Percentiles rank a stretch among this genome's conserved stretches.
Evolutionary conservation across 306 rosid species (phyloP).

Genomic region (Medicago ruthenica): DNA sequence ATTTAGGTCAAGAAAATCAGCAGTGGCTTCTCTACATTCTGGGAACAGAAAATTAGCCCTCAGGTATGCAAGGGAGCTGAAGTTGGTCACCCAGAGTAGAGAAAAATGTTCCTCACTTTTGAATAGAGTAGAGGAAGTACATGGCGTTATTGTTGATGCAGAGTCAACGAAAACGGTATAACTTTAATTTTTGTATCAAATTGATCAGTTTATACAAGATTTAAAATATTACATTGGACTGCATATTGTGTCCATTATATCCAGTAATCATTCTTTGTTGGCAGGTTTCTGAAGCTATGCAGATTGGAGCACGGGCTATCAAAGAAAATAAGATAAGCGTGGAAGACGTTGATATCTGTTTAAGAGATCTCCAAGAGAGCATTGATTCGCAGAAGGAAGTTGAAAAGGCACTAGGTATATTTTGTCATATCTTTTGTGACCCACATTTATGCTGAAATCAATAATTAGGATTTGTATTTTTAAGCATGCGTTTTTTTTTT

Average conservation of each 20-base stretch:
- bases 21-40: slow-evolving; percentile 71
- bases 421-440: slow-evolving; percentile 29
- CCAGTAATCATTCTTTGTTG: slow-evolving; percentile 35
- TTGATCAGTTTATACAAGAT: slow-evolving; percentile 9
- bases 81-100: slow-evolving; percentile 64
- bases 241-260: slow-evolving; percentile 34
- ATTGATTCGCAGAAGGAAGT: slow-evolving; percentile 81
- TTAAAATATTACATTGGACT: slow-evolving; percentile 29
- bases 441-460: slow-evolving; percentile 18
- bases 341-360: slow-evolving; percentile 75
- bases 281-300: slow-evolving; percentile 93
- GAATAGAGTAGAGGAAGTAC: slow-evolving; percentile 90
- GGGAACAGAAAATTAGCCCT: slow-evolving; percentile 78
- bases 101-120: slow-evolving; percentile 77
- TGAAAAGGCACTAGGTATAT: slow-evolving; percentile 73
- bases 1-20: slow-evolving; percentile 77
- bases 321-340: slow-evolving; percentile 70
- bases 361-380: slow-evolving; percentile 80
- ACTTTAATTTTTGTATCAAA: slow-evolving; percentile 6
- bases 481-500: slow-evolving; percentile 13
- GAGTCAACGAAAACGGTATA: slow-evolving; percentile 83
- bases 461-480: slow-evolving; percentile 23
- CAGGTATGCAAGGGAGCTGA: slow-evolving; percentile 82
- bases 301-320: slow-evolving; percentile 79
- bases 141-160: slow-evolving; percentile 65